Evolutionary conservation across 768 basidiomycete genomes (phyloP).

Genomic region (Boletus vinaceobasis): DNA sequence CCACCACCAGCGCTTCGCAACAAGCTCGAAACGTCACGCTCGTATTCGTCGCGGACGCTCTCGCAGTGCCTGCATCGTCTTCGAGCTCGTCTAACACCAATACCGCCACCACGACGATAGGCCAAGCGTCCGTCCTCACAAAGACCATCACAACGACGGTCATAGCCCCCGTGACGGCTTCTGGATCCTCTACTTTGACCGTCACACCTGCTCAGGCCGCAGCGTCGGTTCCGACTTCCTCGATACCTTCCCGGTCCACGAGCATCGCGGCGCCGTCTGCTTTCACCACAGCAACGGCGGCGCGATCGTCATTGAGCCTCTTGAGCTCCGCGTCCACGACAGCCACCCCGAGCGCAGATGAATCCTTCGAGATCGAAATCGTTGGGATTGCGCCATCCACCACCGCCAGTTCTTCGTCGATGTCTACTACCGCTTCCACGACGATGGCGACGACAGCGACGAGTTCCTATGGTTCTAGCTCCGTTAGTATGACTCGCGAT

Average conservation of each 20-base stretch:
- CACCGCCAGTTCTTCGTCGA: not conserved
- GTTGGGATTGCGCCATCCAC: conserved; percentile 9
- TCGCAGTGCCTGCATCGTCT: conserved; percentile 24
- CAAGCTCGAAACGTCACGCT: conserved; percentile 43
- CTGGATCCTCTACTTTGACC: not conserved
- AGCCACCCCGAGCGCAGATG: not conserved
- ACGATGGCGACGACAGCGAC: not conserved
- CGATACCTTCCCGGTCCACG: conserved; percentile 2
- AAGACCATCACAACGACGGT: conserved; percentile 29
- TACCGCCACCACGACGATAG: not conserved
- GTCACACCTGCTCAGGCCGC: conserved; percentile 14
- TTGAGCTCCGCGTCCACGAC: not conserved
- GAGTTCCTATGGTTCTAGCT: not conserved
- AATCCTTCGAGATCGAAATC: conserved; percentile 23
- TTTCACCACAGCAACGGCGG: not conserved
- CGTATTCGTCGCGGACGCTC: conserved; percentile 44
- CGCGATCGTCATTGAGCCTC: conserved; percentile 3
- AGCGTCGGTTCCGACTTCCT: conserved; percentile 9
- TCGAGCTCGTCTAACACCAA: not conserved
- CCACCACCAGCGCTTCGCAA: conserved; percentile 10
- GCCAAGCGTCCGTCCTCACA: conserved; percentile 12
- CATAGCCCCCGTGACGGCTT: conserved; percentile 5
- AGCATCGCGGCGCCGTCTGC: not conserved
- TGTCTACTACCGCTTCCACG: not conserved
- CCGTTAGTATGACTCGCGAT: conserved; percentile 2